Percentiles rank a stretch among this genome's conserved stretches.
Conservation (phyloP, 495 filamentous ascomycete species). For the Xylaria nigripes region DNA sequence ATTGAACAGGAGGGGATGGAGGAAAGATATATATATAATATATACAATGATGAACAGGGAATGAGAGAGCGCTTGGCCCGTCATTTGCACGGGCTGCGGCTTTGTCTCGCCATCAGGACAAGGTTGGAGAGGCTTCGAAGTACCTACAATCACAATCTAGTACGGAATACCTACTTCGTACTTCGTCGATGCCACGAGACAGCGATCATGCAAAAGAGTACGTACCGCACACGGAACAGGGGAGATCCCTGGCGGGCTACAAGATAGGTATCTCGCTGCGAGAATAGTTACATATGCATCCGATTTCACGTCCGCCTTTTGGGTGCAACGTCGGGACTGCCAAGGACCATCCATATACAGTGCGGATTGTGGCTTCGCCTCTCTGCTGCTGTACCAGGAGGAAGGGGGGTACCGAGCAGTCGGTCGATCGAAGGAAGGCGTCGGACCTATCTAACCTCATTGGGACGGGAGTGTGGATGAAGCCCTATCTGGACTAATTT, state of each 20-base stretch:
- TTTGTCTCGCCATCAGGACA: not conserved
- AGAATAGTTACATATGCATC: slow-evolving; percentile 15
- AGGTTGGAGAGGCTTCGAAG: slow-evolving; percentile 5
- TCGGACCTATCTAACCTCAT: not conserved
- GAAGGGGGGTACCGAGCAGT: slow-evolving; percentile 2
- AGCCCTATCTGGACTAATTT: not conserved
- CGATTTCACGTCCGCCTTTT: slow-evolving; percentile 25
- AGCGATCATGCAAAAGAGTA: not conserved
- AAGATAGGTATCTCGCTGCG: slow-evolving; percentile 24
- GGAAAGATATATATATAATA: slow-evolving; percentile 22
- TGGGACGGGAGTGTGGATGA: not conserved
- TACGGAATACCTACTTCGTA: no score
- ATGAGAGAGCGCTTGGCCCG: slow-evolving; percentile 8
- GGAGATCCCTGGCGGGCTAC: slow-evolving; percentile 14
- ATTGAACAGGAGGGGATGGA: slow-evolving; percentile 15
- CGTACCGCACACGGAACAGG: slow-evolving; percentile 5
- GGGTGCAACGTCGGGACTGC: slow-evolving; percentile 20
- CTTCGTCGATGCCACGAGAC: slow-evolving; percentile 7
- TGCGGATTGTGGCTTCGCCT: slow-evolving; percentile 16
- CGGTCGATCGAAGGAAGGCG: slow-evolving; percentile 1
- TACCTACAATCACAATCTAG: not conserved
- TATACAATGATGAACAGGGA: not conserved
- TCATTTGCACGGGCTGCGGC: slow-evolving; percentile 11
- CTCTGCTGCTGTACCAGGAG: slow-evolving; percentile 13
- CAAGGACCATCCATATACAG: slow-evolving; percentile 16